phyloP scores from a whole-genome alignment of 164 flowering plant genomes.

The Umbilicus rupestris region DNA sequence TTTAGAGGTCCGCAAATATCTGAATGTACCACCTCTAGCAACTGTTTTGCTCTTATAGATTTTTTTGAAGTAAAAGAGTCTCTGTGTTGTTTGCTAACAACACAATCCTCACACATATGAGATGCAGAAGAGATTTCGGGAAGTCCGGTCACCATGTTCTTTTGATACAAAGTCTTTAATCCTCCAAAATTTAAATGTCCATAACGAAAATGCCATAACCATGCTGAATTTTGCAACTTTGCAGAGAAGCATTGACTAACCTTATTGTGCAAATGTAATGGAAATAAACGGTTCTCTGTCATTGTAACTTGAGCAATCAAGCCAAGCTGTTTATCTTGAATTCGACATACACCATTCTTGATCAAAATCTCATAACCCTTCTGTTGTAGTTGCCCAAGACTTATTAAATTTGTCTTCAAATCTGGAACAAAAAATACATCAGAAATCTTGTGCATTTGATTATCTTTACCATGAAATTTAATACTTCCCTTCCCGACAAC shows the following conservation, averaged over 20 bases:
- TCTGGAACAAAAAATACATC: constrained; percentile 3
- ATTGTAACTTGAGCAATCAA: constrained; percentile 4
- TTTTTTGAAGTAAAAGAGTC: too few relatives aligned
- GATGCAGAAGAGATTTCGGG: too few relatives aligned
- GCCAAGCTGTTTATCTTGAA: not conserved
- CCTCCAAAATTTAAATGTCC: constrained; percentile 9
- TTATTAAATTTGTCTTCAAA: constrained; percentile 7
- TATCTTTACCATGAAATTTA: too few relatives aligned
- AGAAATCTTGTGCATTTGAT: too few relatives aligned
- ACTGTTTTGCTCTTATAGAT: too few relatives aligned
- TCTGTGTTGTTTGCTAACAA: too few relatives aligned
- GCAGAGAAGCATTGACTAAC: not conserved
- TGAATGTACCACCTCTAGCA: too few relatives aligned
- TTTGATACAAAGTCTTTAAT: not conserved
- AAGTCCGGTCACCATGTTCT: constrained; percentile 6
- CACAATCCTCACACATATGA: too few relatives aligned
- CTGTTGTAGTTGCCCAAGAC: constrained; percentile 6
- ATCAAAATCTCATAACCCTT: not conserved
- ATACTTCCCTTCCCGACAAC: too few relatives aligned
- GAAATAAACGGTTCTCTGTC: constrained; percentile 3
- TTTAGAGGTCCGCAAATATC: too few relatives aligned
- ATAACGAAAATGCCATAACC: constrained; percentile 7
- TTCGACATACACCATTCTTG: constrained; percentile 2
- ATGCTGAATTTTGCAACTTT: not conserved
- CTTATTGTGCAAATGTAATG: not conserved